A percentile compares a stretch with the other conserved stretches of the same genome.
Evolutionary conservation across 2,329 filamentous ascomycete genomes (phyloP).

Genomic region (Phialophora verrucosa): DNA sequence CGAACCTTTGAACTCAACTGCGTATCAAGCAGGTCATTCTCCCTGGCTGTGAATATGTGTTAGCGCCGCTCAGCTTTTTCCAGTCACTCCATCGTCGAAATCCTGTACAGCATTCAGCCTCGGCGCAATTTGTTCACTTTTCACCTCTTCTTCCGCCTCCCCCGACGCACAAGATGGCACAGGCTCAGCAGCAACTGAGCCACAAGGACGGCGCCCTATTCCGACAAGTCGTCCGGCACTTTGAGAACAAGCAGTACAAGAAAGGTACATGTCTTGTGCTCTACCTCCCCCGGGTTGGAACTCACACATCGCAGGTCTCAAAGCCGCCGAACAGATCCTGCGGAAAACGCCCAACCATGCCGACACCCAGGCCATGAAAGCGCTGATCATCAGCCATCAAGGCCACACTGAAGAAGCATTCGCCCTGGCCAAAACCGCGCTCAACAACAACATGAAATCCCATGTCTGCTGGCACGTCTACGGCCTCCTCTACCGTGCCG

Average conservation of each 20-base stretch:
- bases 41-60: conserved; percentile 26
- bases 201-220: conserved; percentile 95
- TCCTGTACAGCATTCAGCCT: conserved; percentile 11
- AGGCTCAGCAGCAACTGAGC: conserved; percentile 51
- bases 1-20: background rate
- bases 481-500: conserved; percentile 86
- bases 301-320: conserved; percentile 67
- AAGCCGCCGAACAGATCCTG: conserved; percentile 94
- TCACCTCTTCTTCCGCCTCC: background rate
- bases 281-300: conserved; percentile 25
- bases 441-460: conserved; percentile 97
- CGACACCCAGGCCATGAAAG: conserved; percentile 99
- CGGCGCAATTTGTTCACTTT: conserved; percentile 3
- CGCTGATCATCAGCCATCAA: conserved; percentile 90
- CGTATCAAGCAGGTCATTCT: conserved; percentile 6
- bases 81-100: background rate
- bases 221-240: conserved; percentile 90
- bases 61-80: conserved; percentile 13
- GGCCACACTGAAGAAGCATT: conserved; percentile 95
- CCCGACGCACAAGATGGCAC: conserved; percentile 35
- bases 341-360: conserved; percentile 95
- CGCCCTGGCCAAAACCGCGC: conserved; percentile 84
- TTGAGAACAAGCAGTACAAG: conserved; percentile 99
- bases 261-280: conserved; percentile 58
- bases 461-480: conserved; percentile 99